These are phyloP conservation scores for Lenwebbia sp. DNA, from an alignment of 345 rosid species.

Conservation along the genomic window DNA sequence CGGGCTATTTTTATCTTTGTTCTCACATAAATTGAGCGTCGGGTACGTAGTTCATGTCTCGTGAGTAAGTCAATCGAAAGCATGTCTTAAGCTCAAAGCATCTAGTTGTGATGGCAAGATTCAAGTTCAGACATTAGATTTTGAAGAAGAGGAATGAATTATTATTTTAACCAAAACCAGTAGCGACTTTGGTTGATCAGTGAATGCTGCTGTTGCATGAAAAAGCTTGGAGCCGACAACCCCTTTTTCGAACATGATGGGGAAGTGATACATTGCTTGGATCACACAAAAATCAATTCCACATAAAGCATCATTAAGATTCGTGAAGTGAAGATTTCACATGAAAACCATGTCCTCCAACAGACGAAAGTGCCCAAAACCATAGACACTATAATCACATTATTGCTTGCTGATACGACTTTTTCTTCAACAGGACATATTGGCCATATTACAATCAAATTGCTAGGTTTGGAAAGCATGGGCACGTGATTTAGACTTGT, in stretches of 20 bases:
- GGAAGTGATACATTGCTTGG: not conserved
- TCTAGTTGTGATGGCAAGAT: not conserved
- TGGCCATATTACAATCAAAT: not conserved
- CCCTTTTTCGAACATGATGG: not conserved
- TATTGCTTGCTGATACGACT: not conserved
- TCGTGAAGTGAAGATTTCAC: not conserved
- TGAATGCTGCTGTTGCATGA: not conserved
- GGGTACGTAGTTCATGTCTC: not conserved
- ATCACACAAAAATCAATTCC: not conserved
- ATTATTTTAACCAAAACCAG: not conserved
- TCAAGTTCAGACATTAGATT: not conserved
- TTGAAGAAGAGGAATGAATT: not conserved
- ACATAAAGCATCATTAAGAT: not conserved
- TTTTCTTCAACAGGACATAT: not conserved
- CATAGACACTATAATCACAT: not conserved
- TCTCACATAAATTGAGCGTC: not conserved
- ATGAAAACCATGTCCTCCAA: not conserved
- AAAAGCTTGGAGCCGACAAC: not conserved
- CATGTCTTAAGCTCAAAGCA: not conserved
- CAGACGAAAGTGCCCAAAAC: not conserved
- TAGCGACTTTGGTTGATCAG: not conserved
- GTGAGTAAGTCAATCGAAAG: not conserved
- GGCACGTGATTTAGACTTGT: not conserved
- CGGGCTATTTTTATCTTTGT: not conserved
- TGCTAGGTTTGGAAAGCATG: not conserved